Evolutionary conservation across 768 basidiomycete species (phyloP), one percentile per base, ranked within the genome.

Genomic region (Psilocybe sp.): DNA sequence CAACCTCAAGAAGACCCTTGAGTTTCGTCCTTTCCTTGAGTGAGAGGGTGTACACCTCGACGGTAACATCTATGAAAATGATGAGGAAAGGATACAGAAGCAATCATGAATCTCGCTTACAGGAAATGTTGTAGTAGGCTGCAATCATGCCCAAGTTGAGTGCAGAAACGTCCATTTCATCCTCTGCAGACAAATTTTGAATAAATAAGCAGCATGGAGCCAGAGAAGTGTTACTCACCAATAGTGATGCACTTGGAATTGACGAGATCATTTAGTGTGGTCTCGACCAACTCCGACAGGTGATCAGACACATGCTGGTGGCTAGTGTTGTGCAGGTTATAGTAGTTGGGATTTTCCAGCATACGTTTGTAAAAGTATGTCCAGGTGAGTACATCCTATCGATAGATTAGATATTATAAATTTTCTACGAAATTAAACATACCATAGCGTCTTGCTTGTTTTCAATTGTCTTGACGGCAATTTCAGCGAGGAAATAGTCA

Each of bases 131-230:
- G 67, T 93, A 96, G 71, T 93, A 94, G 0, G 95, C 93, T 0
- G 95, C 97, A 59, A 99, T 98, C 94, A 98, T 97, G 50, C 97
- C 97, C 34, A 98, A 74, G 69, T 98, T 99, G 60, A 98, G 82
- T 1, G 94, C 84, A 2, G 85, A 82, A 1, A 91, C 81, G 55
- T 96, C 92, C 87, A 95, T 93, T 64, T 97, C 94, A 54, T 96
- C 93, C 74, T 92, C 89, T 85, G 44, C 11, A 15, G n/a, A 52
- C 9, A 53, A 52, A 34, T 40, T 8, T 53, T 54, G 42, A 37
- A 18, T 6, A 47, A 38, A 49, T 11, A 5, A 8, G 9, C 16
- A 2, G 18, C 5, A 33, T 39, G 5, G 5, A 12, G 15, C 3
- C 40, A n/a, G 33, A 23, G 15, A 20, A 16, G n/a, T 4, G 16